Conservation (phyloP, 305 asterid species). For the Fraxinus nigra region DNA sequence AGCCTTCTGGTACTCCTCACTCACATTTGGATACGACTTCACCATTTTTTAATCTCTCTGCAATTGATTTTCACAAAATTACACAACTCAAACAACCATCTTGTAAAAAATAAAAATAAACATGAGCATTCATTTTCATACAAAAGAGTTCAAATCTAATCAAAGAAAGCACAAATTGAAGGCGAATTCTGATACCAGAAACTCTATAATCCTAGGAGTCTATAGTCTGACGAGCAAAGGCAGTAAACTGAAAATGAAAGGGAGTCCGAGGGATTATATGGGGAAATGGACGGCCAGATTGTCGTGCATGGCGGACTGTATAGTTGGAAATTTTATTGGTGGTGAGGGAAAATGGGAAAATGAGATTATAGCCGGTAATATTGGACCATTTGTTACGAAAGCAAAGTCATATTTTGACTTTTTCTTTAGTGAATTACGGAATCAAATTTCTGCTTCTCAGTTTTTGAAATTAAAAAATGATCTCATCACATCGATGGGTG, state of each 20-base stretch:
- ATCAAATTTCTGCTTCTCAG: background rate
- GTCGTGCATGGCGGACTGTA: slow-evolving; percentile 17
- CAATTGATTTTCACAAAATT: slow-evolving; percentile 18
- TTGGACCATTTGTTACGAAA: background rate
- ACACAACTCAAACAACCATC: background rate
- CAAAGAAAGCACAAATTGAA: background rate
- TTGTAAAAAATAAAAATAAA: too few relatives aligned
- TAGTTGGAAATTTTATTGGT: slow-evolving; percentile 19
- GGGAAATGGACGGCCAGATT: slow-evolving; percentile 32
- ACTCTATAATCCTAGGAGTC: slow-evolving; percentile 13
- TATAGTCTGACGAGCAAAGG: slow-evolving; percentile 44
- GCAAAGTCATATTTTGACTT: slow-evolving; percentile 6
- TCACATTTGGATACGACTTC: slow-evolving; percentile 77
- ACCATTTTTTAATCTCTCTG: slow-evolving; percentile 44
- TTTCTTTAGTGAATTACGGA: background rate
- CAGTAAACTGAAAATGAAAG: background rate
- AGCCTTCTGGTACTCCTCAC: slow-evolving; percentile 75
- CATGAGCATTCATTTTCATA: background rate
- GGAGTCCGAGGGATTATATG: slow-evolving; percentile 2
- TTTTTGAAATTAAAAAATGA: background rate
- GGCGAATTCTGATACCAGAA: background rate
- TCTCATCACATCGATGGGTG: background rate
- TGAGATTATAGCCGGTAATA: background rate
- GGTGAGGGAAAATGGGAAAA: slow-evolving; percentile 18
- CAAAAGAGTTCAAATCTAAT: background rate